Evolutionary conservation across 306 rosid genomes (phyloP).

Genomic region (Pterocarpus macrocarpus): DNA sequence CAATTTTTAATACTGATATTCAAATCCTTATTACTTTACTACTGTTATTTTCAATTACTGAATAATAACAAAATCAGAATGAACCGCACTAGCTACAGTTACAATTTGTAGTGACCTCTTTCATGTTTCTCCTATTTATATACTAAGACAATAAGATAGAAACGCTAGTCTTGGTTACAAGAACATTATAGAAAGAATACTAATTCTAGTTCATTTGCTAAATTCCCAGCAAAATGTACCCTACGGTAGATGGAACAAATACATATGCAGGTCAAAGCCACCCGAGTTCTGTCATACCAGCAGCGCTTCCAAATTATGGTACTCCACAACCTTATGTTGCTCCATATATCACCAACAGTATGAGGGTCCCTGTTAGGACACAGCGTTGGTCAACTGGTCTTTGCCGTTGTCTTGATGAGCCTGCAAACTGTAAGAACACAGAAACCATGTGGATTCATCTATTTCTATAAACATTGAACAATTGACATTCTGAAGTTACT

Average conservation of each 20-base stretch:
- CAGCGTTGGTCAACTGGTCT: constrained; percentile 72
- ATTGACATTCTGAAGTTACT: not conserved
- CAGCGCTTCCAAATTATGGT: constrained; percentile 48
- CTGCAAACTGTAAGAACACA: constrained; percentile 62
- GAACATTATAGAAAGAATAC: not conserved
- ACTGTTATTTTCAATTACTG: constrained; percentile 33
- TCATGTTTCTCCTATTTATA: constrained; percentile 21
- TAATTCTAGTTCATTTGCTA: not conserved
- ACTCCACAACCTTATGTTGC: constrained; percentile 46
- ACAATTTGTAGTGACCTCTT: not conserved
- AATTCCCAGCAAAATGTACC: constrained; percentile 53
- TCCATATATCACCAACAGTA: constrained; percentile 33
- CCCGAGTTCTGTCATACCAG: constrained; percentile 40
- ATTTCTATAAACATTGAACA: not conserved
- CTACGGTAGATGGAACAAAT: constrained; percentile 46
- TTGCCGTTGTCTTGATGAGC: constrained; percentile 72
- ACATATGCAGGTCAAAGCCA: constrained; percentile 38
- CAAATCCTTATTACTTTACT: not conserved
- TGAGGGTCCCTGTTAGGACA: not conserved
- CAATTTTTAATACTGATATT: constrained; percentile 16
- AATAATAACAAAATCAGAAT: constrained; percentile 20
- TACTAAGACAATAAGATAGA: constrained; percentile 5
- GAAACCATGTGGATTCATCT: constrained; percentile 1
- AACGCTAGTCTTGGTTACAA: constrained; percentile 3
- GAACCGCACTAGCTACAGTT: not conserved